Evolutionary conservation across 2,329 filamentous ascomycete genomes (phyloP), one percentile per base, ranked within the genome.

Genomic region (Aspergillus sp.): DNA sequence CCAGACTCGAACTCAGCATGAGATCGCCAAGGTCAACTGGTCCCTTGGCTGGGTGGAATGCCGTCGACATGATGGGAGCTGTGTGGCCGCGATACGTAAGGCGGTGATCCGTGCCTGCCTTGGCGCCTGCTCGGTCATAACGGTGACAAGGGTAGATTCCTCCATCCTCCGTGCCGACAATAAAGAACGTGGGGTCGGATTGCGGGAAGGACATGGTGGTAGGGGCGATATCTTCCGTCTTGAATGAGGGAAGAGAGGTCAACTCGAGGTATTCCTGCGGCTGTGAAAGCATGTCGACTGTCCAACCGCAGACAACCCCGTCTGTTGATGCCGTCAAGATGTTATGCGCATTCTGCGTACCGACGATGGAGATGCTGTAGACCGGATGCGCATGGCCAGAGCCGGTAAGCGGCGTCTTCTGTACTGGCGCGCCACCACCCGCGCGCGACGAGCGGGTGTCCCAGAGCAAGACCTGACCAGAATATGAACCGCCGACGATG

Each of bases 281-380:
- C 67, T 96, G 88, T 1, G 91, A 88, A 50, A 98, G 86, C 81
- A 98, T 97, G 66, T 98, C 94, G 53, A 96, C 88, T 46, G 87
- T 90, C 93, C 93, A 98, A 42, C 90, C 88, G 67, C 93, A 98
- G 38, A 97, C 88, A 7, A 94, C 88, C 46, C 93, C 93, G 62
- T 98, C 93, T 0, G 93, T 98, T 1, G 89, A 96, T 65, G 88
- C 91, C 32, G 90, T 96, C 58, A 98, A 86, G 64, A 98, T 95
- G 67, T 97, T 98, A 73, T 96, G 95, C 49, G 93, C 93, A 65
- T 98, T 98, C 63, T 97, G 93, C 0, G 94, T 98, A 53, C 93
- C 93, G 43, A 98, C 88, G 46, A 98, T 94, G 52, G 93, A 87
- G 48, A 98, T 82, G 35, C 86, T 89, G 73, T 98, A 98, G 53